Base-by-base conservation (phyloP, 805 yeast genomes). In the Babjeviella inositovora region DNA sequence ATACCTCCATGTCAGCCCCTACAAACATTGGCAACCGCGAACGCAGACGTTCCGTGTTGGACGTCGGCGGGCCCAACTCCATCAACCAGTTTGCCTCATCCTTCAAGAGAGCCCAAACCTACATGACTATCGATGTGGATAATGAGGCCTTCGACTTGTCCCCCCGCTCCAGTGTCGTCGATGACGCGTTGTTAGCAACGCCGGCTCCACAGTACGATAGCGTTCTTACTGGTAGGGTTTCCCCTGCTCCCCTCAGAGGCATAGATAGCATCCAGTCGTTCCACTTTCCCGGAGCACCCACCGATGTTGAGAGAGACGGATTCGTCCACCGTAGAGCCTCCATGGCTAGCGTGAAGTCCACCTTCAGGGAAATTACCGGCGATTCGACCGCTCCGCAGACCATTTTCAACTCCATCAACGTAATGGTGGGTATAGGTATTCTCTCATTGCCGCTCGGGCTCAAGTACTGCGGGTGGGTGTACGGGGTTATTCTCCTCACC, bases 331-430 rank as follows among this genome's bases (percentile, higher is more conserved):
- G n/a, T n/a, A n/a, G n/a, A 11, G 13, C 21, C 10, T 7, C 4
- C 7, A 8, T 16, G 18, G 8, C 8, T 16, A 8, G 9, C 9
- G 18, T 16, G 18, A n/a, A 8, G 8, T 16, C 18, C 18, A 16
- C 8, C 8, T 8, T 8, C n/a, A 25, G 37, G 12, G 35, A 45
- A 37, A 31, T 33, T 17, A 33, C 47, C 6, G 53, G 51, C 6
- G 57, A 46, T 32, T 65, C 74, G 6, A 79, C 90, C 0, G 70
- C 69, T 0, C 68, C 77, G 2, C 92, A 77, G 40, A 77, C 92
- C 0, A 50, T 74, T 5, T 75, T 77, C 54, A 79, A 79, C 35
- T 71, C 85, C 1, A 70, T 77, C 23, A 79, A 79, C 39, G 76
- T 76, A 0, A 47, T 79, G 14, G 68, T 79, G 32, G 92, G 92